Evolutionary conservation across 108 stramenopile species (phyloP).

Genomic region (Nitzschia sp.): DNA sequence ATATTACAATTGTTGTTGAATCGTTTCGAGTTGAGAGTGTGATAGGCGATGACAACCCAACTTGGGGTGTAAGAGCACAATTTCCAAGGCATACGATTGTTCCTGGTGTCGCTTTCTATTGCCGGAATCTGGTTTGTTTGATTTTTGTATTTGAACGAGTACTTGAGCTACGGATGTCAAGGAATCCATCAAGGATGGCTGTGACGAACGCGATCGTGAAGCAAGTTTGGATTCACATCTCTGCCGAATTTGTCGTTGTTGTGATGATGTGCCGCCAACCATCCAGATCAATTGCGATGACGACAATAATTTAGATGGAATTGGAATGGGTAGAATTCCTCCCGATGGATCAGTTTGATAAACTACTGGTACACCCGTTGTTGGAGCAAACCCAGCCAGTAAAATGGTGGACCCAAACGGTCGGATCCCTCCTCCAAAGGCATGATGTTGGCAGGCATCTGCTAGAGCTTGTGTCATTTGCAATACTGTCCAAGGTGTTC

Average conservation of each 20-base stretch:
- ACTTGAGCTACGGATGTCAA: conserved; percentile 14
- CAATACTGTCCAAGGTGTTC: conserved; percentile 15
- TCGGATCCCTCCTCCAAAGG: conserved; percentile 77
- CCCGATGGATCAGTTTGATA: conserved; percentile 55
- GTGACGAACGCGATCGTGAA: no score
- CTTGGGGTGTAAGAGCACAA: conserved; percentile 22
- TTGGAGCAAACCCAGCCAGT: conserved; percentile 37
- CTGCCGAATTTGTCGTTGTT: conserved; percentile 32
- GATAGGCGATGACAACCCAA: conserved; percentile 29
- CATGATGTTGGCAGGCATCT: conserved; percentile 67
- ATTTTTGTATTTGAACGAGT: conserved; percentile 4
- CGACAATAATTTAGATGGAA: not conserved
- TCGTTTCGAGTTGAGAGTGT: conserved; percentile 11
- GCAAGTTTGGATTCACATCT: not conserved
- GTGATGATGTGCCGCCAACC: conserved; percentile 20
- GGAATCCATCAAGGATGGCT: conserved; percentile 6
- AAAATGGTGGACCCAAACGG: conserved; percentile 68
- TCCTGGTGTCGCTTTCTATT: not conserved
- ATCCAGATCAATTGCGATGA: conserved; percentile 19
- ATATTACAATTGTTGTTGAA: conserved; percentile 11
- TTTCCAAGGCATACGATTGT: conserved; percentile 7
- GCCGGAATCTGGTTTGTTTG: not conserved
- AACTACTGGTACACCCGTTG: conserved; percentile 3
- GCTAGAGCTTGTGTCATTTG: conserved; percentile 44
- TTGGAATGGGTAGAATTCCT: conserved; percentile 16